A percentile compares a stretch with the other conserved stretches of the same genome.
Evolutionary conservation across 2,329 filamentous ascomycete species (phyloP).

Genomic region (Phialophora macrospora): DNA sequence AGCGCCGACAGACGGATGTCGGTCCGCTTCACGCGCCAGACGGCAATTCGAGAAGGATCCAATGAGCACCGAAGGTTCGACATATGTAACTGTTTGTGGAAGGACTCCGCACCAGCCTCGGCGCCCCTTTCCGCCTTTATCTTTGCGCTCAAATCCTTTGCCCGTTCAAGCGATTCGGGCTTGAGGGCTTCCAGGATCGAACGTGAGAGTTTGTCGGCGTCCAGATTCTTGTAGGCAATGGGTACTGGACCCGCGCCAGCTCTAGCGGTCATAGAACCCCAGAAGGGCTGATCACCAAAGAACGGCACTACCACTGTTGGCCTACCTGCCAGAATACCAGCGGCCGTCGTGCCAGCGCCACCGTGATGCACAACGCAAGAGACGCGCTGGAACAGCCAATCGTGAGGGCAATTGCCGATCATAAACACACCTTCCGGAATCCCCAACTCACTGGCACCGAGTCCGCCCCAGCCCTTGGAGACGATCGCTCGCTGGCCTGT

Average conservation of each 20-base stretch:
- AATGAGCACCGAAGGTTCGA: conserved; percentile 72
- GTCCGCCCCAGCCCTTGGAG: conserved; percentile 85
- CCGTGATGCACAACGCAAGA: conserved; percentile 86
- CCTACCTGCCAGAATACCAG: conserved; percentile 78
- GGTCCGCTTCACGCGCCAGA: conserved; percentile 74
- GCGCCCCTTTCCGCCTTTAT: conserved; percentile 70
- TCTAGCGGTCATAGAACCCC: conserved; percentile 75
- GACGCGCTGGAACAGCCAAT: conserved; percentile 84
- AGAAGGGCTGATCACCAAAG: conserved; percentile 84
- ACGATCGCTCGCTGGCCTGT: conserved; percentile 77
- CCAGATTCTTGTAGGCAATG: conserved; percentile 71
- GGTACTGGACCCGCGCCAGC: conserved; percentile 74
- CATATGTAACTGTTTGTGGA: conserved; percentile 71
- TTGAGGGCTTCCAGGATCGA: conserved; percentile 67
- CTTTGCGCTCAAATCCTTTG: conserved; percentile 63
- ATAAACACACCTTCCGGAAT: conserved; percentile 80
- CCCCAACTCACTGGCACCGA: conserved; percentile 72
- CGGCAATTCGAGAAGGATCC: conserved; percentile 69
- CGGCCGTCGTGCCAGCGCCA: conserved; percentile 84
- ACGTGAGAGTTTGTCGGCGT: conserved; percentile 66
- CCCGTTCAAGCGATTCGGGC: conserved; percentile 63
- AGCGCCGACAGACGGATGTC: conserved; percentile 71
- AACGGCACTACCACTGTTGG: conserved; percentile 86
- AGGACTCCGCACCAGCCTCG: conserved; percentile 67
- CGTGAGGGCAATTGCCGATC: conserved; percentile 83